Evolutionary conservation across 2,329 filamentous ascomycete species (phyloP).

Genomic region (Cytospora piceicola): DNA sequence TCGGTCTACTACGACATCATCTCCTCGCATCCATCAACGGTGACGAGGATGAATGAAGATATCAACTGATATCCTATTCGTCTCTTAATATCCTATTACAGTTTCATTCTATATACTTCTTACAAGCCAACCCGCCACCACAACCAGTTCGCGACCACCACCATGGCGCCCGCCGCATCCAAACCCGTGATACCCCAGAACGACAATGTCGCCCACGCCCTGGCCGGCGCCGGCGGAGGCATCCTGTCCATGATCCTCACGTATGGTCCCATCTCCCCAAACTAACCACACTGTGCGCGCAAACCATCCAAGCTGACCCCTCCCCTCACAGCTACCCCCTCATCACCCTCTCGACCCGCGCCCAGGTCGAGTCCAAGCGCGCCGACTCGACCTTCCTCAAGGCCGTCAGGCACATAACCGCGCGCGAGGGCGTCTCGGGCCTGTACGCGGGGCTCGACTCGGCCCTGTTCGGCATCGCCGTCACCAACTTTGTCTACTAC

Average conservation of each 20-base stretch:
- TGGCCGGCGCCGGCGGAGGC: slow-evolving; percentile 90
- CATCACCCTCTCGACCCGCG: slow-evolving; percentile 95
- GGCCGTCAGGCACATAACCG: slow-evolving; percentile 83
- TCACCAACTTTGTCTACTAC: slow-evolving; percentile 99
- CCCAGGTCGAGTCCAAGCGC: slow-evolving; percentile 95
- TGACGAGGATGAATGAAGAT: slow-evolving; percentile 27
- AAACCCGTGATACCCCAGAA: slow-evolving; percentile 78
- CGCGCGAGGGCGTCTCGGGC: slow-evolving; percentile 85
- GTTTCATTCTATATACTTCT: background rate
- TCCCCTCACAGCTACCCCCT: slow-evolving; percentile 76
- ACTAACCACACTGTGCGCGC: slow-evolving; percentile 10
- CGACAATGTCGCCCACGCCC: slow-evolving; percentile 95
- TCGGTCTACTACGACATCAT: slow-evolving; percentile 3
- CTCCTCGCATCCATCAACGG: background rate
- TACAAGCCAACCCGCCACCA: background rate
- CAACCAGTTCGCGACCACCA: slow-evolving; percentile 8
- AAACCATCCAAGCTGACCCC: slow-evolving; percentile 11
- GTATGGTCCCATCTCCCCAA: slow-evolving; percentile 50
- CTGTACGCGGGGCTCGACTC: slow-evolving; percentile 93
- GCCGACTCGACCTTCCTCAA: slow-evolving; percentile 83
- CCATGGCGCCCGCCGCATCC: slow-evolving; percentile 41
- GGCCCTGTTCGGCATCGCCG: slow-evolving; percentile 93
- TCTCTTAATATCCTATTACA: background rate
- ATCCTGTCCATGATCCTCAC: slow-evolving; percentile 95
- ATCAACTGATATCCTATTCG: slow-evolving; percentile 20